Evolutionary conservation across 352 stramenopile genomes (phyloP), one percentile per base, ranked within the genome.

Genomic region (Phytopythium montanum): DNA sequence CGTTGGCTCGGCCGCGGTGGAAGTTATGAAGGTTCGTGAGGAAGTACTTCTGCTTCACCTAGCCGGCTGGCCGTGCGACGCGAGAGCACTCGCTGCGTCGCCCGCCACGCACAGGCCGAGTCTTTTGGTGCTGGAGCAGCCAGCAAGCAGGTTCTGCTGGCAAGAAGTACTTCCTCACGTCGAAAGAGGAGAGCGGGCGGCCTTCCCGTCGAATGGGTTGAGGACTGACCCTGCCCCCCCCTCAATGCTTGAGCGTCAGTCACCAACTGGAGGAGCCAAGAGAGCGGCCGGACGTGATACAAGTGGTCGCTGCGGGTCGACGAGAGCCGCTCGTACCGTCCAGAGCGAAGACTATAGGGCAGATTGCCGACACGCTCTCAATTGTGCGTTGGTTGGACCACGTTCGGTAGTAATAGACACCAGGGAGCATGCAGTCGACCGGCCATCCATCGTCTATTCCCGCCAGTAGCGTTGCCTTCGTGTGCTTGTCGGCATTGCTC

Each of bases 11-110:
- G 12, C 62, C 71, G 14, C 65, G 58, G 19, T 79, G 71, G 71
- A 75, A 75, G 28, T 65, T 75, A 59, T 79, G 60, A 76, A 62
- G 58, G 44, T 56, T 72, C 50, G 34, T 75, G 61, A 71, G 61
- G 52, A 71, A 70, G 48, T 68, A 66, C 56, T 67, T 75, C 26
- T 76, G 65, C 49, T 56, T 73, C 41, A 45, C 54, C 39, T 75
- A 73, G 55, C 31, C 41, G 45, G 54, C 39, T 75, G 70, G 55
- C 31, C 19, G n/a, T 33, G 21, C 18, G 31, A 39, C 34, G 29
- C 31, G 13, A 33, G 33, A 26, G 33, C 33, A n/a, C n/a, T n/a
- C n/a, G 18, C 31, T 33, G 21, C 51, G 51, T 31, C n/a, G n/a
- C 51, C 1, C n/a, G n/a, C 51, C 1, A 25, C 33, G 33, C 33